phyloP scores from a whole-genome alignment of 805 yeast species.

The Yamadazyma takamatsuzukensis region DNA sequence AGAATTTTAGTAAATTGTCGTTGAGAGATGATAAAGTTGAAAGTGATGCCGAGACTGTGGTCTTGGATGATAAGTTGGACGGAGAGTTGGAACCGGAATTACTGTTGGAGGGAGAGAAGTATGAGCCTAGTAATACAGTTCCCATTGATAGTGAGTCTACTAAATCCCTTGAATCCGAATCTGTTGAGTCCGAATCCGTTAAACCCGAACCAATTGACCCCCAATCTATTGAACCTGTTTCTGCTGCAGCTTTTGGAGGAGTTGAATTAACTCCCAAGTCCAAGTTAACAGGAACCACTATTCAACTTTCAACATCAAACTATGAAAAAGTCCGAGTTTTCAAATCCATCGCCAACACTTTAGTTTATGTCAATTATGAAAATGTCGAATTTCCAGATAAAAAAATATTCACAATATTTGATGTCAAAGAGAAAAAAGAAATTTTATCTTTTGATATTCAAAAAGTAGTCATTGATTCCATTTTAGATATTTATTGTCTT shows the following conservation, averaged over 20 bases:
- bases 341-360: conserved; percentile 7
- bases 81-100: conserved; percentile 4
- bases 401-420: conserved; percentile 4
- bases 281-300: neutral
- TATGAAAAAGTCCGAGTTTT: conserved; percentile 11
- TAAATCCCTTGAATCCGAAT: no score
- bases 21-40: conserved; percentile 9
- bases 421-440: neutral
- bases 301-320: no score
- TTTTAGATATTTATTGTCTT: conserved; percentile 9
- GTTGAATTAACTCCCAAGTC: neutral
- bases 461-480: conserved; percentile 1
- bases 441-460: neutral
- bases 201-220: no score
- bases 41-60: conserved; percentile 29
- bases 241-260: conserved; percentile 4
- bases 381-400: conserved; percentile 2
- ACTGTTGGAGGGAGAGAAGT: no score
- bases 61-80: conserved; percentile 14
- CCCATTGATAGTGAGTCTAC: no score
- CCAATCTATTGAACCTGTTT: conserved; percentile 1
- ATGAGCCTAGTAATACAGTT: no score
- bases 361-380: conserved; percentile 11
- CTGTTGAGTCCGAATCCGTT: no score
- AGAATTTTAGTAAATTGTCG: conserved; percentile 6